Base-by-base conservation (phyloP, 208 protist species). In the Trypanosoma rangeli region DNA sequence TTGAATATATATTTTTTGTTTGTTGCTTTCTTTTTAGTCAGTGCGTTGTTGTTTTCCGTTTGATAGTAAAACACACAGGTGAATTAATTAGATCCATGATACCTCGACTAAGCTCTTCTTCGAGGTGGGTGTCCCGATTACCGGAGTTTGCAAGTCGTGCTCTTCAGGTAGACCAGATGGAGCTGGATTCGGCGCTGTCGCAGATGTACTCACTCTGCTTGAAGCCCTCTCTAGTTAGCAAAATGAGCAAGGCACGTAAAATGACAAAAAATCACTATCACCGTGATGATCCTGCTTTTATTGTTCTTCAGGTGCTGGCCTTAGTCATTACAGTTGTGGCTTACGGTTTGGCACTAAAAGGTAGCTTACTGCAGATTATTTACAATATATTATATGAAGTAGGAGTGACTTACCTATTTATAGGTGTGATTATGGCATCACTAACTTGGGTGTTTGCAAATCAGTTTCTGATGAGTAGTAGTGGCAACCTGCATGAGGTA, bases 191-290 rank as follows among this genome's bases (percentile, higher is more conserved):
- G 16, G 93, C 91, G 5, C 72, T 97, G 42, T 90, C 90, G 42
- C 93, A 97, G 53, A 97, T 97, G 91, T 96, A 91, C 62, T 92
- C 83, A 9, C 77, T 97, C 49, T 87, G 82, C 56, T 76, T 83
- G 29, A 81, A 83, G 22, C 93, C 93, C 8, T 90, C 86, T 0
- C 64, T 92, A n/a, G 91, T 95, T 50, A 90, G 79, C 68, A 93
- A 92, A 73, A 91, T 94, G 86, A 94, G 89, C 68, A 87, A 79
- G 35, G 87, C 87, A 28, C 83, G 90, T 28, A 96, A 93, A 80
- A 94, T 98, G 85, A 99, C 97, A 29, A 99, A 99, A 83, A 97
- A 98, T 62, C 97, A 98, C 67, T 99, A 97, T 85, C 91, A 97
- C 39, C 85, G 98, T 48, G 98, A 99, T 79, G 98, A 99, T 70